Percentiles rank a stretch among this genome's conserved stretches.
These are phyloP conservation scores for Triticum timopheevii DNA, from an alignment of 176 grass and related monocot genomes.

Conservation along the genomic window DNA sequence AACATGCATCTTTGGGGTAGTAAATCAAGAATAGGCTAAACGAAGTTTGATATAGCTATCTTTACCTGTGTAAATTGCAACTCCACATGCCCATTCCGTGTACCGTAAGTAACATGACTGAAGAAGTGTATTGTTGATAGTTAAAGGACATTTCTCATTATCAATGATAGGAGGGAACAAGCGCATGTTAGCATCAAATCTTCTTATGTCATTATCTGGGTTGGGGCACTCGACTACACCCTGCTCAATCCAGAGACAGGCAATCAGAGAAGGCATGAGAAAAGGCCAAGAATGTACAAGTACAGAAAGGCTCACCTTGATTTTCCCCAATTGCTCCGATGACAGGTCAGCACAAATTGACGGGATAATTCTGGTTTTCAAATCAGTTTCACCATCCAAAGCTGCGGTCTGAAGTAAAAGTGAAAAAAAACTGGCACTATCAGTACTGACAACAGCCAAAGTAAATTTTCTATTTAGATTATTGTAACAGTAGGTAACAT, in stretches of 20 bases:
- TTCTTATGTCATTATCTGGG: conserved; percentile 89
- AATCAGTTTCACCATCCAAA: conserved; percentile 96
- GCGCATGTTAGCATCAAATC: conserved; percentile 89
- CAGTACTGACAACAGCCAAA: background rate
- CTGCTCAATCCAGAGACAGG: conserved; percentile 47
- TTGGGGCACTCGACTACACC: conserved; percentile 85
- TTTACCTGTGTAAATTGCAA: conserved; percentile 94
- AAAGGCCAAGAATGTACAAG: conserved; percentile 34
- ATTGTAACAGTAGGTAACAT: conserved; percentile 1
- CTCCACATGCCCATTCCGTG: conserved; percentile 94
- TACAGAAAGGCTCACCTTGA: conserved; percentile 56
- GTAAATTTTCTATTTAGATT: background rate
- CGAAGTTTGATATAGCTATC: conserved; percentile 10
- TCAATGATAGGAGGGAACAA: conserved; percentile 66
- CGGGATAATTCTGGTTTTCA: conserved; percentile 78
- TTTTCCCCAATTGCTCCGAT: conserved; percentile 52
- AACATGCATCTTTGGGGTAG: background rate
- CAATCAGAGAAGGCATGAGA: conserved; percentile 29
- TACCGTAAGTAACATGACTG: conserved; percentile 89
- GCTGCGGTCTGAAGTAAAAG: conserved; percentile 68
- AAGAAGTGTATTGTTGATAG: conserved; percentile 87
- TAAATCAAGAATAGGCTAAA: conserved; percentile 11
- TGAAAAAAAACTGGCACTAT: background rate
- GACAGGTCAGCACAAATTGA: conserved; percentile 61
- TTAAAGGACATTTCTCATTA: conserved; percentile 76